These are phyloP conservation scores for Aspergillus hiratsukae DNA, from an alignment of 2,329 filamentous ascomycete species.

Conservation along the genomic window DNA sequence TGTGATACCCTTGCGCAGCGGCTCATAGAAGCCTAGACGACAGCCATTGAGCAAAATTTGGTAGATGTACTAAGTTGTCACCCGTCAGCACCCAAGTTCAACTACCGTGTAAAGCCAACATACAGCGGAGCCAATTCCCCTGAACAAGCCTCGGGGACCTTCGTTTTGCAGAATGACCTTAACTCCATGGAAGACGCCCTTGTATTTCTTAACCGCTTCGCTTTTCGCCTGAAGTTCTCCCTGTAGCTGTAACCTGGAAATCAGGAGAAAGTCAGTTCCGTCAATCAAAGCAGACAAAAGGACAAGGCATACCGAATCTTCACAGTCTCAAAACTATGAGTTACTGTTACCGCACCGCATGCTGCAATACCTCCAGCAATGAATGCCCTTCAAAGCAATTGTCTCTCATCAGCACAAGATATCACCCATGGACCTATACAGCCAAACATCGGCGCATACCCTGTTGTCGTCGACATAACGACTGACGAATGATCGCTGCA, in stretches of 20 bases:
- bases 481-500: slow-evolving; percentile 9
- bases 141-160: slow-evolving; percentile 76
- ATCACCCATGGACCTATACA: background rate
- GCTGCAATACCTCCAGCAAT: slow-evolving; percentile 94
- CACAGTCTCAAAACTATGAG: slow-evolving; percentile 96
- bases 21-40: slow-evolving; percentile 95
- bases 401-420: slow-evolving; percentile 8
- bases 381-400: slow-evolving; percentile 62
- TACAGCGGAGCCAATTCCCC: slow-evolving; percentile 80
- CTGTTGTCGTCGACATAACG: slow-evolving; percentile 52
- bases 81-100: slow-evolving; percentile 7
- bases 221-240: slow-evolving; percentile 87
- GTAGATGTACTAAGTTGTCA: slow-evolving; percentile 71
- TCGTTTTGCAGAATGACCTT: slow-evolving; percentile 88
- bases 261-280: slow-evolving; percentile 2
- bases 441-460: slow-evolving; percentile 29
- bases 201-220: slow-evolving; percentile 82
- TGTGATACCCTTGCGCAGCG: slow-evolving; percentile 70
- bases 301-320: slow-evolving; percentile 74
- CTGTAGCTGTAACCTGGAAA: slow-evolving; percentile 78
- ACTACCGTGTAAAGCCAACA: slow-evolving; percentile 7
- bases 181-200: slow-evolving; percentile 85
- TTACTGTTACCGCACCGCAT: slow-evolving; percentile 94
- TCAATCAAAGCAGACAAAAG: background rate
- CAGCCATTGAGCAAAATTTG: slow-evolving; percentile 96